Conservation (phyloP, 371 early-diverging fungal species). For the Batrachochytrium dendrobatidis region DNA sequence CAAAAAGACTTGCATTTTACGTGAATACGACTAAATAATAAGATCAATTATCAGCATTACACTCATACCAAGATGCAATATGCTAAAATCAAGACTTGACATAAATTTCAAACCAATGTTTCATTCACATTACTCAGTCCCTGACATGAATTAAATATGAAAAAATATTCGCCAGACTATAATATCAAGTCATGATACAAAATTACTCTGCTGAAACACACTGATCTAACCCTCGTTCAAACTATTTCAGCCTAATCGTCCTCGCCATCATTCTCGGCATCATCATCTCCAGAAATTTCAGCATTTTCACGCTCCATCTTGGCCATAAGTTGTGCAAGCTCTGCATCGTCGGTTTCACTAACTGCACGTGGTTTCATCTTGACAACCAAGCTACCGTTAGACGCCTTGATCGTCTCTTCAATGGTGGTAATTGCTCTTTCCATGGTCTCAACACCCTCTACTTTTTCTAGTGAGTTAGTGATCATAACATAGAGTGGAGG, state of each 20-base stretch:
- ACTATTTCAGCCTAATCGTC: slow-evolving; percentile 13
- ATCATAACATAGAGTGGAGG: slow-evolving; percentile 94
- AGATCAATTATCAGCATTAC: no score
- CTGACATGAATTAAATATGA: no score
- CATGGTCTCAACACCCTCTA: slow-evolving; percentile 75
- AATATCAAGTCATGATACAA: no score
- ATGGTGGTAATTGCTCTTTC: slow-evolving; percentile 81
- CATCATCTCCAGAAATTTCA: slow-evolving; percentile 73
- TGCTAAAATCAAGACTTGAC: no score
- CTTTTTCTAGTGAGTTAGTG: slow-evolving; percentile 83
- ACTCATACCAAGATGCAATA: no score
- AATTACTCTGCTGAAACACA: no score
- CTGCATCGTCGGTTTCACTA: slow-evolving; percentile 88
- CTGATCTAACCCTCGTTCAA: no score
- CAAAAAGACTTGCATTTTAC: no score
- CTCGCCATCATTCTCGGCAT: slow-evolving; percentile 17
- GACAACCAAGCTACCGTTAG: slow-evolving; percentile 70
- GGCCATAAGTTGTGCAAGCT: slow-evolving; percentile 88
- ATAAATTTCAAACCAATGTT: no score
- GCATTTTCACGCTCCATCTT: slow-evolving; percentile 90
- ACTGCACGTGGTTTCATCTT: slow-evolving; percentile 88
- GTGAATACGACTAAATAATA: no score
- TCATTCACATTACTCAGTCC: no score
- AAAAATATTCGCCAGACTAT: no score
- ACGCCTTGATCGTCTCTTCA: slow-evolving; percentile 65